These are phyloP conservation scores for Selaginella tamariscina DNA, from an alignment of 75 land plant species.

Conservation along the genomic window DNA sequence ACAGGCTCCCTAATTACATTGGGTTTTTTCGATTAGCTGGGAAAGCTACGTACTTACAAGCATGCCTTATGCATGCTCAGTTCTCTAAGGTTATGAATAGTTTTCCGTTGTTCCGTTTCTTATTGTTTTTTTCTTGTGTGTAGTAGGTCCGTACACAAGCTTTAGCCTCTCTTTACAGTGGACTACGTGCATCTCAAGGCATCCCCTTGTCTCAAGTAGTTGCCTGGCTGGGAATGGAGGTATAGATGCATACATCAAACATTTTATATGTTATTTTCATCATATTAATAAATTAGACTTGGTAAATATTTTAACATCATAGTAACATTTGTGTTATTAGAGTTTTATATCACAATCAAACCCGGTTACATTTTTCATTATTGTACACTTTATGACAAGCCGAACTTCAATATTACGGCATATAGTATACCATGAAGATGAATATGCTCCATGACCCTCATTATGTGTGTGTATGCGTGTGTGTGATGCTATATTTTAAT, in stretches of 20 bases:
- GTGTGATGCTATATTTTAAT: too few species aligned
- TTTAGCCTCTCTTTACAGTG: conserved; percentile 72
- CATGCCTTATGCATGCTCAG: conserved; percentile 99
- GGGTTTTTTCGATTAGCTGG: conserved; percentile 83
- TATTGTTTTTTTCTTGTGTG: conserved; percentile 10
- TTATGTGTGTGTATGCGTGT: too few species aligned
- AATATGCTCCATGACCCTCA: too few species aligned
- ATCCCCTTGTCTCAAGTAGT: conserved; percentile 54
- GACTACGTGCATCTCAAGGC: conserved; percentile 76
- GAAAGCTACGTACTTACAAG: conserved; percentile 83
- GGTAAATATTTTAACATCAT: too few species aligned
- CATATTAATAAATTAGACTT: too few species aligned
- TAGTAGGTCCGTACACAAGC: conserved; percentile 88
- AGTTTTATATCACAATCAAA: too few species aligned
- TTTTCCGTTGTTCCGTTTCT: conserved; percentile 6
- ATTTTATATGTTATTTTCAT: background rate
- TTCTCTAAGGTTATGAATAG: conserved; percentile 64
- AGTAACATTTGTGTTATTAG: too few species aligned
- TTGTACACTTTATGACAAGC: too few species aligned
- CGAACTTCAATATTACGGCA: background rate
- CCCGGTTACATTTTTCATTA: too few species aligned
- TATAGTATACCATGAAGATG: background rate
- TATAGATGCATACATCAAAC: conserved; percentile 18
- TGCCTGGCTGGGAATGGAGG: conserved; percentile 90
- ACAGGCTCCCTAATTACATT: conserved; percentile 71